These are phyloP conservation scores for Beauveria bassiana DNA, from an alignment of 2,329 filamentous ascomycete species.

Conservation along the genomic window DNA sequence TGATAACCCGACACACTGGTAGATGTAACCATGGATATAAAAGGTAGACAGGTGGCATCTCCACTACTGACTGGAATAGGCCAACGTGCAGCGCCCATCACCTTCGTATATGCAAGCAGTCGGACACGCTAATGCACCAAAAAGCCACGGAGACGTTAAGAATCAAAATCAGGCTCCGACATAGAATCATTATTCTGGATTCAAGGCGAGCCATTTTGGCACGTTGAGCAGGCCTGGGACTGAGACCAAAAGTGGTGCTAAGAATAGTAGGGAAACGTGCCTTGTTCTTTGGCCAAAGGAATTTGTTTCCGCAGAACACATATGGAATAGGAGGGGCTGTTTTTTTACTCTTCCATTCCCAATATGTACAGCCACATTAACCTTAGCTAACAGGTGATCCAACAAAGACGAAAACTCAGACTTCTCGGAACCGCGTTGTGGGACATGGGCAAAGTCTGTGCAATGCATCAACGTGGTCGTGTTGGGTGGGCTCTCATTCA, in stretches of 20 bases:
- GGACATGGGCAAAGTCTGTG: background rate
- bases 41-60: background rate
- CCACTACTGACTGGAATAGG: background rate
- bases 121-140: background rate
- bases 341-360: background rate
- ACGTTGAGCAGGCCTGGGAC: background rate
- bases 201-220: background rate
- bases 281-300: background rate
- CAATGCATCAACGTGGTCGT: background rate
- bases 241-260: background rate
- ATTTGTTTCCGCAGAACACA: no score
- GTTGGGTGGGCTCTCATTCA: background rate
- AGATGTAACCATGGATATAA: constrained; percentile 4
- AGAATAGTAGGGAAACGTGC: background rate
- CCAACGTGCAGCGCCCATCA: background rate
- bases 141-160: background rate
- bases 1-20: background rate
- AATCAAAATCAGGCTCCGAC: background rate
- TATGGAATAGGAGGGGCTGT: background rate
- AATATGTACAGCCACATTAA: no score
- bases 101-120: constrained; percentile 1
- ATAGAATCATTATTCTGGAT: background rate
- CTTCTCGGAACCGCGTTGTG: background rate
- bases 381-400: no score
- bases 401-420: background rate